Conservation (phyloP, 2,329 filamentous ascomycete species). For the Nigrospora osmanthi region DNA sequence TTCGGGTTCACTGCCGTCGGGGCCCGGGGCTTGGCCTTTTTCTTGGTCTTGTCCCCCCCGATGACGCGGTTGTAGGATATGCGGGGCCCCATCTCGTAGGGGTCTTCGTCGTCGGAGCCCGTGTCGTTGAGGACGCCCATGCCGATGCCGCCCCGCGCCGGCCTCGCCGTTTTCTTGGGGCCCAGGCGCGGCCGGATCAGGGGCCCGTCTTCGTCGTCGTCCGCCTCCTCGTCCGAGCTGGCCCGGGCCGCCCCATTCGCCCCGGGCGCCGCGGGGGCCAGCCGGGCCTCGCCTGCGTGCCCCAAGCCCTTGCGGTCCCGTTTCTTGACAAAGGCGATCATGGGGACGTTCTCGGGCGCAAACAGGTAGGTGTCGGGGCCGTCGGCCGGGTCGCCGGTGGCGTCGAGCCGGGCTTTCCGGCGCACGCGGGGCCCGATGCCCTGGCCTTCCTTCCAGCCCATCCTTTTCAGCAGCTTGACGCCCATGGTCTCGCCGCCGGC, state of each 20-base stretch:
- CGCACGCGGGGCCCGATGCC: conserved; percentile 84
- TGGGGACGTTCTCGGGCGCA: conserved; percentile 70
- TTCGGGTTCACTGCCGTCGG: conserved; percentile 54
- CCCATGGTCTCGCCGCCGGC: conserved; percentile 78
- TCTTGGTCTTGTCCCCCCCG: conserved; percentile 76
- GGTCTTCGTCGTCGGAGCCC: conserved; percentile 90
- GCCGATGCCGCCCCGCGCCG: conserved; percentile 62
- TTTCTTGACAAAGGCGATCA: conserved; percentile 61
- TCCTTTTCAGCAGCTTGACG: conserved; percentile 72
- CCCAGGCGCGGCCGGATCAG: conserved; percentile 14
- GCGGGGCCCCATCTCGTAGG: conserved; percentile 83
- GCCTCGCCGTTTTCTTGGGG: conserved; percentile 43
- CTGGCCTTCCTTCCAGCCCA: conserved; percentile 95
- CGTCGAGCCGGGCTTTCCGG: conserved; percentile 61
- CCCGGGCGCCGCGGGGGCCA: conserved; percentile 27
- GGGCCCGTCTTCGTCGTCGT: conserved; percentile 33
- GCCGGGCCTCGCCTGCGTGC: conserved; percentile 49
- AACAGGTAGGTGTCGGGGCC: conserved; percentile 59
- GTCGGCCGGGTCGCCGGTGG: conserved; percentile 12
- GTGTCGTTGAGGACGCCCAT: conserved; percentile 87
- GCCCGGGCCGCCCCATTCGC: background rate
- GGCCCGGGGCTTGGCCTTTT: conserved; percentile 43
- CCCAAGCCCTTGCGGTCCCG: conserved; percentile 65
- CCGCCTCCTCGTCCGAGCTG: conserved; percentile 36
- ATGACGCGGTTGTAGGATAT: conserved; percentile 81